Evolutionary conservation across 805 yeast species (phyloP).

Genomic region (Metschnikowia kunwiensis): DNA sequence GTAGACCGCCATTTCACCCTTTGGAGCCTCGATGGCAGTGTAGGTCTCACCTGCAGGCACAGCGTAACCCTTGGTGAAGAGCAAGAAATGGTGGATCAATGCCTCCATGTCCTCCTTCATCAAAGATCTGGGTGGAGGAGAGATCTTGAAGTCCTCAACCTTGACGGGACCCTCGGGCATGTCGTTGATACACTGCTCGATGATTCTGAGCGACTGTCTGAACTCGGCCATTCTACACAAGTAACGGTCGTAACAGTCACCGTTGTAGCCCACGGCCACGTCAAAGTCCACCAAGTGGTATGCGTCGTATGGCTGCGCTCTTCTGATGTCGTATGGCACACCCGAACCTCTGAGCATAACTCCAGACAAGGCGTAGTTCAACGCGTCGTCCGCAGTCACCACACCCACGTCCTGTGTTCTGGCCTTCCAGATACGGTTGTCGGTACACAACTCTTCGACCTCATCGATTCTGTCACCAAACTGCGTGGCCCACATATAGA

Average conservation of each 20-base stretch:
- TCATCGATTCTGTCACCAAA: slow-evolving; percentile 91
- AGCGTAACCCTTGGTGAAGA: slow-evolving; percentile 82
- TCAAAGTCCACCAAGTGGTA: slow-evolving; percentile 84
- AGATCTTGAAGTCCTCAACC: slow-evolving; percentile 83
- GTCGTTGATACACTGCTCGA: slow-evolving; percentile 84
- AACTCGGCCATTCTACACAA: slow-evolving; percentile 87
- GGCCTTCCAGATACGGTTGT: slow-evolving; percentile 89
- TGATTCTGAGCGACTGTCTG: slow-evolving; percentile 84
- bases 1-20: slow-evolving; percentile 92
- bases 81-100: slow-evolving; percentile 81
- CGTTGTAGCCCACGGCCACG: slow-evolving; percentile 80
- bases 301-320: slow-evolving; percentile 86
- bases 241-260: slow-evolving; percentile 91
- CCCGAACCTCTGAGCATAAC: slow-evolving; percentile 92
- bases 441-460: slow-evolving; percentile 84
- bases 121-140: slow-evolving; percentile 73
- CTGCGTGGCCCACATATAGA: slow-evolving; percentile 95
- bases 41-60: slow-evolving; percentile 92
- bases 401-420: slow-evolving; percentile 80
- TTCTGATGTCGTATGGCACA: slow-evolving; percentile 81
- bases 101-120: slow-evolving; percentile 96
- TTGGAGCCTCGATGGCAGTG: slow-evolving; percentile 90
- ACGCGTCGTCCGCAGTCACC: slow-evolving; percentile 82
- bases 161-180: slow-evolving; percentile 92
- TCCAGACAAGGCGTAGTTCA: slow-evolving; percentile 76